Conservation (phyloP, 768 basidiomycete species). For the Russula sp. region DNA sequence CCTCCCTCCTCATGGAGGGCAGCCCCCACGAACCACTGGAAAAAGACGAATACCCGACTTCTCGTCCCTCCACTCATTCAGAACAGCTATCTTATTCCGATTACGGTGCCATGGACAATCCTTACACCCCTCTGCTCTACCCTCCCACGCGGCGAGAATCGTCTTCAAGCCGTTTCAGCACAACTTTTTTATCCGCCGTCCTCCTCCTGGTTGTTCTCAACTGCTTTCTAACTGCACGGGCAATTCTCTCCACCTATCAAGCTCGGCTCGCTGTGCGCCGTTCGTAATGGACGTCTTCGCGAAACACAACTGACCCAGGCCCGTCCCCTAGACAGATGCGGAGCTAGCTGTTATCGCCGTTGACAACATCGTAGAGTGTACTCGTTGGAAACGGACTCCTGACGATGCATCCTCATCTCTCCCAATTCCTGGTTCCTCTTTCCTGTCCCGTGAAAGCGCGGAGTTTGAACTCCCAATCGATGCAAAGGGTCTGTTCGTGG, state of each 20-base stretch:
- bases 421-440: neutral
- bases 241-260: slow-evolving; percentile 5
- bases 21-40: neutral
- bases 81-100: neutral
- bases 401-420: neutral
- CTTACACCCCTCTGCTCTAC: neutral
- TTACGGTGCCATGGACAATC: neutral
- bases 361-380: neutral
- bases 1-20: neutral
- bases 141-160: neutral
- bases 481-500: neutral
- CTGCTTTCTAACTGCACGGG: neutral
- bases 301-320: neutral
- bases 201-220: neutral
- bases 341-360: neutral
- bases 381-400: neutral
- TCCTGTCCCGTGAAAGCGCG: neutral
- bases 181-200: neutral
- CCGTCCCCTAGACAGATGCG: neutral
- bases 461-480: slow-evolving; percentile 10
- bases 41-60: neutral
- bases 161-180: neutral
- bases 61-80: neutral
- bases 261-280: neutral
- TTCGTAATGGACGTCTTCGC: neutral